phyloP scores from a whole-genome alignment of 257 asterid genomes.

The Plantago major region DNA sequence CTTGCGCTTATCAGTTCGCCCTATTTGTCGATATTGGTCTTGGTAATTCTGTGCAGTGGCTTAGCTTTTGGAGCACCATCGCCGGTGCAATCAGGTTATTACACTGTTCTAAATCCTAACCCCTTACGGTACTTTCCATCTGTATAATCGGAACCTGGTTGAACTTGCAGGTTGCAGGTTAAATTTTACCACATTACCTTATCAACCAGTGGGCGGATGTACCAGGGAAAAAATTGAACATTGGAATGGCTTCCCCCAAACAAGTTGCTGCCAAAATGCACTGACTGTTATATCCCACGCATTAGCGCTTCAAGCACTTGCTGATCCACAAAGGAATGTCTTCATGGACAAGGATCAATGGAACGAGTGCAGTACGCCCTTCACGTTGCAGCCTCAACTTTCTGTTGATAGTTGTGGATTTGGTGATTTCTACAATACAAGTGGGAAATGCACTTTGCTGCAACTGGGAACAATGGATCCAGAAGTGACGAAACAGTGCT shows the following conservation, averaged over 20 bases:
- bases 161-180: conserved; percentile 49
- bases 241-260: conserved; percentile 48
- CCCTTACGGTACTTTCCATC: too few species aligned
- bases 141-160: not conserved
- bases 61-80: conserved; percentile 27
- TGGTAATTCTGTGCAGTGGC: conserved; percentile 18
- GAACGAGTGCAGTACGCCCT: conserved; percentile 32
- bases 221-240: conserved; percentile 25
- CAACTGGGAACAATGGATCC: conserved; percentile 21
- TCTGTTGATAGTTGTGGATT: conserved; percentile 48
- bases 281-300: conserved; percentile 42
- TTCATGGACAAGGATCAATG: conserved; percentile 42
- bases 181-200: conserved; percentile 44
- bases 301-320: conserved; percentile 40
- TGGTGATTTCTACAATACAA: conserved; percentile 28
- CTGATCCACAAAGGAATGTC: conserved; percentile 21
- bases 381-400: conserved; percentile 37
- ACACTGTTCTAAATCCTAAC: not conserved
- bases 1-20: not conserved
- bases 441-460: conserved; percentile 39
- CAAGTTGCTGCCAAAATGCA: conserved; percentile 60
- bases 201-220: conserved; percentile 66
- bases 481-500: conserved; percentile 29
- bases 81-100: conserved; percentile 40
- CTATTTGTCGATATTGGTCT: not conserved